Conservation (phyloP, 768 basidiomycete genomes). For the Agrocybe chaxingu region DNA sequence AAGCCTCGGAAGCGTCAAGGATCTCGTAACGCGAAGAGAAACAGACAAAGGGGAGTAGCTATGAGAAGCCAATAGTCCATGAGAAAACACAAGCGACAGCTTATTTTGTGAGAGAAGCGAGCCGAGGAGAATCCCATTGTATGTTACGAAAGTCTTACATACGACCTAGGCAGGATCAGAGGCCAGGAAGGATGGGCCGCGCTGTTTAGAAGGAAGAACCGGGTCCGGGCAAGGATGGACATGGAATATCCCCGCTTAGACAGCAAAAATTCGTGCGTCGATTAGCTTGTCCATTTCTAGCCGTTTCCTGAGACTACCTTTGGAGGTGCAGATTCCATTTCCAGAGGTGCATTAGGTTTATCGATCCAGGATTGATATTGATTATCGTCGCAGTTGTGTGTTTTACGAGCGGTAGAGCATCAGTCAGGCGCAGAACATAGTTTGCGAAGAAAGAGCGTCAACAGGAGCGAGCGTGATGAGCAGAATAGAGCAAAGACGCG, state of each 20-base stretch:
- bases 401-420: too few relatives aligned
- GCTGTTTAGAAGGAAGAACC: constrained; percentile 3
- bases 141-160: constrained; percentile 13
- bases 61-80: constrained; percentile 11
- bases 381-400: background rate
- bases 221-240: constrained; percentile 17
- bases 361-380: background rate
- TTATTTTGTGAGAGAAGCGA: constrained; percentile 2
- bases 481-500: background rate
- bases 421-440: too few relatives aligned
- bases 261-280: constrained; percentile 19
- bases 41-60: constrained; percentile 1
- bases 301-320: background rate
- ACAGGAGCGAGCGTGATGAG: too few relatives aligned
- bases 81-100: background rate
- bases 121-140: constrained; percentile 9
- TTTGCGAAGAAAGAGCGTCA: too few relatives aligned
- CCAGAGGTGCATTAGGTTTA: background rate
- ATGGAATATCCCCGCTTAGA: constrained; percentile 13
- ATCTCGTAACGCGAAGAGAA: constrained; percentile 5
- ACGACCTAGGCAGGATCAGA: constrained; percentile 12
- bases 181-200: constrained; percentile 7
- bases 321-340: constrained; percentile 2
- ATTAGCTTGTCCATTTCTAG: background rate
- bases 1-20: constrained; percentile 11